Base-by-base conservation (phyloP, 495 filamentous ascomycete genomes). In the Hypoxylon intermedium region DNA sequence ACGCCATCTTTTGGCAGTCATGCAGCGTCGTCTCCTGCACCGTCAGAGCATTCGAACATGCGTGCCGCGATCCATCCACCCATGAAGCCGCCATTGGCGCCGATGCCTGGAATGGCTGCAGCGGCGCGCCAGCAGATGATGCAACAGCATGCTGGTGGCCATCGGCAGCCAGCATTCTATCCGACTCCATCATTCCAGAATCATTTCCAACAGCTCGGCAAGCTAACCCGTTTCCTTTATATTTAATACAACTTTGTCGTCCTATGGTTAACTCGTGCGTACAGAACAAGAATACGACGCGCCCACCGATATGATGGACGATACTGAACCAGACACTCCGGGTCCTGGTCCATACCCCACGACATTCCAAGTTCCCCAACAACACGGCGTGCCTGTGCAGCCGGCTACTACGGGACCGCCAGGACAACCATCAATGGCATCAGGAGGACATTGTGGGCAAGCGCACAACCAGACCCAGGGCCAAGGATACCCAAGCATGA, bases 281-380 rank as follows among this genome's bases (percentile, higher is more conserved):
- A 83, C 83, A 98, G 94, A 98, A 81, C 93, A 96, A 83, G 94
- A 98, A 81, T 98, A 98, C 80, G 94, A 98, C 76, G 92, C 94
- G 51, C 90, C 94, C 80, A 87, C 89, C 69, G 92, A 97, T 63
- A 90, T 96, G 83, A 85, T 94, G 72, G 93, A 98, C 71, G 93
- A 97, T 26, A 70, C 83, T 62, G 86, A 88, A 26, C 79, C 85
- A 57, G 85, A 89, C 53, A 84, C 85, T n/a, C 83, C 86, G 20
- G 86, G 86, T 16, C 81, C 87, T 20, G 86, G 85, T 16, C 83
- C 89, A 2, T 92, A 88, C 64, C 83, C 89, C 21, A 59, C 65
- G 53, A 51, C 61, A 1, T 71, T 68, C 41, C 60, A 67, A 48
- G 59, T 69, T 13, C 34, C 61, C 9, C 65, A 67, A 18, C 68